Conservation (phyloP, 2,329 filamentous ascomycete genomes). For the Aspergillus neotritici region DNA sequence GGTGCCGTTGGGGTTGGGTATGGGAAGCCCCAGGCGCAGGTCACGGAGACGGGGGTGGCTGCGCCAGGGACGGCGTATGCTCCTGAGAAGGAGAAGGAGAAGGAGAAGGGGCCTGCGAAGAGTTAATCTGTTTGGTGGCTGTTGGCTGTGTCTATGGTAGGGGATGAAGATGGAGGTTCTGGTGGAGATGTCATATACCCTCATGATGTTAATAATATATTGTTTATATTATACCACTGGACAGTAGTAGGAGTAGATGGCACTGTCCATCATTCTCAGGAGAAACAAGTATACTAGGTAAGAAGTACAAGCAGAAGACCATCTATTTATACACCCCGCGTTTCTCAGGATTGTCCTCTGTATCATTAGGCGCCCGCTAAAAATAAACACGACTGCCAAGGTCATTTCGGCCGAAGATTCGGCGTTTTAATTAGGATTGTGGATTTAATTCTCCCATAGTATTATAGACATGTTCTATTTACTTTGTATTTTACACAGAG, state of each 20-base stretch:
- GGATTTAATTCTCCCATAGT: too few species aligned
- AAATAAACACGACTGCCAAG: conserved; percentile 6
- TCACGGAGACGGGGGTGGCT: conserved; percentile 8
- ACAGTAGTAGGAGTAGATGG: too few species aligned
- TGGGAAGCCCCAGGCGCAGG: conserved; percentile 7
- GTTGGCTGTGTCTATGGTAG: background rate
- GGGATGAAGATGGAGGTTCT: background rate
- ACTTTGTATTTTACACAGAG: too few species aligned
- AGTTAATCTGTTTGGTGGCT: conserved; percentile 1
- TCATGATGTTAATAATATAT: too few species aligned
- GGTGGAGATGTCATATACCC: background rate
- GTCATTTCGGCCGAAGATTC: too few species aligned
- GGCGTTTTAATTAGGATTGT: too few species aligned
- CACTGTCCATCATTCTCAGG: too few species aligned
- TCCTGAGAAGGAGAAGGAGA: conserved; percentile 10
- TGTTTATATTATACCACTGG: too few species aligned
- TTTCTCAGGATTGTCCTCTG: background rate
- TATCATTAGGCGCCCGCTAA: conserved; percentile 1
- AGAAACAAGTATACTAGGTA: too few species aligned
- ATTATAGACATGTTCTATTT: too few species aligned
- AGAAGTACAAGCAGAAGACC: background rate
- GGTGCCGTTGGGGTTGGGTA: background rate
- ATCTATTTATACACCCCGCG: background rate
- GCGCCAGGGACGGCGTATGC: conserved; percentile 5
- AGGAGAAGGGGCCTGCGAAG: conserved; percentile 3